Percentiles rank a stretch among this genome's conserved stretches.
These are phyloP conservation scores for Xylaria venustula DNA, from an alignment of 495 filamentous ascomycete genomes.

Conservation along the genomic window DNA sequence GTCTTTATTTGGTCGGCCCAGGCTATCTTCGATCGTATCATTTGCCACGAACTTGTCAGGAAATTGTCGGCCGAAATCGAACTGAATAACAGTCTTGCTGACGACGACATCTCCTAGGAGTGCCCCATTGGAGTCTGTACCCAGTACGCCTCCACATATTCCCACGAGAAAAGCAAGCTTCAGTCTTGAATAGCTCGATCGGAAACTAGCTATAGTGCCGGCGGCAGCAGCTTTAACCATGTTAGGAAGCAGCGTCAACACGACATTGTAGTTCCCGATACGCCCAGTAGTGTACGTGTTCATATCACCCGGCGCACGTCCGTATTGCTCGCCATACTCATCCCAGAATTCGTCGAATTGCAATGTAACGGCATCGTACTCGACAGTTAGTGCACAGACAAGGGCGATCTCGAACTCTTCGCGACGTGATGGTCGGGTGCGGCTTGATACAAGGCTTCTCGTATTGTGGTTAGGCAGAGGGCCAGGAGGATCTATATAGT, in stretches of 20 bases:
- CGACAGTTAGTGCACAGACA: conserved; percentile 30
- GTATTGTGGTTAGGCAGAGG: neutral
- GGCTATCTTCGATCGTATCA: conserved; percentile 25
- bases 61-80: conserved; percentile 34
- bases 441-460: neutral
- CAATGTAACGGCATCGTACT: conserved; percentile 30
- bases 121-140: conserved; percentile 19
- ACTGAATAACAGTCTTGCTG: conserved; percentile 38
- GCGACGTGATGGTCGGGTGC: conserved; percentile 2
- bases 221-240: conserved; percentile 39
- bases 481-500: neutral
- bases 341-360: conserved; percentile 33
- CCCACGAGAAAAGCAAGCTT: conserved; percentile 30
- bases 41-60: conserved; percentile 31
- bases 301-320: conserved; percentile 20
- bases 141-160: conserved; percentile 35
- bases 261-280: conserved; percentile 39
- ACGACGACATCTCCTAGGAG: conserved; percentile 49
- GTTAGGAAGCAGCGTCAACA: conserved; percentile 29
- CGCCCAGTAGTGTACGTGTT: conserved; percentile 40
- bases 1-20: conserved; percentile 30
- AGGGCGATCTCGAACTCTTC: conserved; percentile 26
- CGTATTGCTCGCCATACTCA: conserved; percentile 21
- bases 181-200: conserved; percentile 30
- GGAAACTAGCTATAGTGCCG: conserved; percentile 24